These are phyloP conservation scores for Gastrodia elata DNA, from an alignment of 106 monocot genomes.

Conservation along the genomic window DNA sequence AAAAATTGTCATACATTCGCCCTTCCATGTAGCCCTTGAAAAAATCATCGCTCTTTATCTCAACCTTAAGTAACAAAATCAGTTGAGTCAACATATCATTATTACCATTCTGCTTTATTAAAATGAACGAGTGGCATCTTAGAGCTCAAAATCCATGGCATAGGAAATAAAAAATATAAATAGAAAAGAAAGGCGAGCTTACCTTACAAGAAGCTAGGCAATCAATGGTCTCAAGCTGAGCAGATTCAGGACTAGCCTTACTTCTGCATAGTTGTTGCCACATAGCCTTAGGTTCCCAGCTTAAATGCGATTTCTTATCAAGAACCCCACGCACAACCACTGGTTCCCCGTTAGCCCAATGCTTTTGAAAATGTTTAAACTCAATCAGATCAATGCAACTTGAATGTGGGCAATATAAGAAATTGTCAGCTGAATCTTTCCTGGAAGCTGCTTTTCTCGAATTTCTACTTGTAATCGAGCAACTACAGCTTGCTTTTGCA, in stretches of 20 bases:
- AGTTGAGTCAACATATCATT: background rate
- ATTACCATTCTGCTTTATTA: background rate
- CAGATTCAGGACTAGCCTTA: constrained; percentile 15
- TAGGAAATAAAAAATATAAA: background rate
- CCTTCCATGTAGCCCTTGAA: constrained; percentile 63
- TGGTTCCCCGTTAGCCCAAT: constrained; percentile 63
- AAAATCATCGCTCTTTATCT: constrained; percentile 41
- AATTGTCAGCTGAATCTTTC: constrained; percentile 38
- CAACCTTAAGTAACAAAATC: constrained; percentile 34
- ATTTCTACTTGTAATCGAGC: constrained; percentile 8
- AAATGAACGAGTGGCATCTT: background rate
- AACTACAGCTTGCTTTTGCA: constrained; percentile 13
- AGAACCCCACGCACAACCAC: constrained; percentile 61
- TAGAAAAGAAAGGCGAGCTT: constrained; percentile 2
- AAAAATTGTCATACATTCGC: constrained; percentile 45
- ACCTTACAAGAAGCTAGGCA: constrained; percentile 71
- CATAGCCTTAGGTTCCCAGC: constrained; percentile 65
- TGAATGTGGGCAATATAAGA: constrained; percentile 50
- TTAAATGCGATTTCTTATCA: constrained; percentile 30
- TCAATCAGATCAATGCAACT: constrained; percentile 21
- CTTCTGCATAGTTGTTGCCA: constrained; percentile 27
- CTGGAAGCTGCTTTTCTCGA: constrained; percentile 59
- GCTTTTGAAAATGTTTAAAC: constrained; percentile 46
- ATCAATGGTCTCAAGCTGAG: constrained; percentile 44
- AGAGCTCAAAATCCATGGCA: background rate